Evolutionary conservation across 495 filamentous ascomycete genomes (phyloP).

Genomic region (Talaromyces ruber): DNA sequence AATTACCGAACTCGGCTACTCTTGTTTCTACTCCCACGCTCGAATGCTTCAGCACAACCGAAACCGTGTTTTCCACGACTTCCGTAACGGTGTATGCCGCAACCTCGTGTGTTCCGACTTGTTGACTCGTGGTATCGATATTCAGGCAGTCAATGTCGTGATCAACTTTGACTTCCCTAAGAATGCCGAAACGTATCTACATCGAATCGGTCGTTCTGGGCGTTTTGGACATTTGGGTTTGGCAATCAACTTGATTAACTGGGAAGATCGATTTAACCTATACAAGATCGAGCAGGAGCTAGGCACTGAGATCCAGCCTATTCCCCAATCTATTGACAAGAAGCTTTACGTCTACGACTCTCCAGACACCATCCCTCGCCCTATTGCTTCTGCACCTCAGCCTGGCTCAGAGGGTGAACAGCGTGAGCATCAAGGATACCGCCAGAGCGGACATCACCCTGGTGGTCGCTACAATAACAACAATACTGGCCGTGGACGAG

Average conservation of each 20-base stretch:
- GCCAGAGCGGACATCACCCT: conserved; percentile 27
- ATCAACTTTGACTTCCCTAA: conserved; percentile 99
- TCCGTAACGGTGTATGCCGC: conserved; percentile 93
- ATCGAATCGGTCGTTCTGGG: conserved; percentile 95
- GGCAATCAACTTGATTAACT: conserved; percentile 98
- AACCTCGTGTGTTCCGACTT: conserved; percentile 98
- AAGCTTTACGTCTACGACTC: conserved; percentile 97
- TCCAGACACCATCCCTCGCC: conserved; percentile 86
- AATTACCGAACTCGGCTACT: conserved; percentile 97
- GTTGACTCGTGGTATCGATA: conserved; percentile 97
- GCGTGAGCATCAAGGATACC: conserved; percentile 27
- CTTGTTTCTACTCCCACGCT: conserved; percentile 98
- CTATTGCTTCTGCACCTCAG: conserved; percentile 42
- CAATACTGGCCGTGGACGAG: conserved; percentile 26
- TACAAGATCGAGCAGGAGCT: conserved; percentile 98
- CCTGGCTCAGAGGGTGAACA: conserved; percentile 15
- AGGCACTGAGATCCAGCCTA: conserved; percentile 93
- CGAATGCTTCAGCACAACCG: conserved; percentile 97
- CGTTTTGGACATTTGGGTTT: conserved; percentile 95
- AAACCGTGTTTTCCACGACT: conserved; percentile 98
- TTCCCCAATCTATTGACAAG: conserved; percentile 92
- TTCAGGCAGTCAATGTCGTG: conserved; percentile 98
- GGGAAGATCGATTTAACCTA: conserved; percentile 97
- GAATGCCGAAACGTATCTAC: conserved; percentile 98
- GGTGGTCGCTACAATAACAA: conserved; percentile 25